Conservation (phyloP, 1,284 basidiomycete species). For the Trametes sp. region DNA sequence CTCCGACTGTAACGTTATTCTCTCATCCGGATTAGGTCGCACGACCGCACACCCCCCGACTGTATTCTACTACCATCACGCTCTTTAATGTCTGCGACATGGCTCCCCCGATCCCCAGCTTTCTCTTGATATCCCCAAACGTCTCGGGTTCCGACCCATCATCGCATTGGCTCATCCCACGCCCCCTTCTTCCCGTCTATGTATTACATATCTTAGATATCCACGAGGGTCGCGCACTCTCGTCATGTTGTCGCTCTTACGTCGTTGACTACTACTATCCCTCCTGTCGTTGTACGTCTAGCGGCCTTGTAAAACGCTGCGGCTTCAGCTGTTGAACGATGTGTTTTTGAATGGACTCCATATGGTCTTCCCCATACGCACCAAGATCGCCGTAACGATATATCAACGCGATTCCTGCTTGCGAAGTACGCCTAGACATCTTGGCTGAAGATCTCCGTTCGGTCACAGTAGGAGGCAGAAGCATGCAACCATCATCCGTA, state of each 20-base stretch:
- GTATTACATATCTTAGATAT: constrained; percentile 28
- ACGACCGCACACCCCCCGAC: constrained; percentile 15
- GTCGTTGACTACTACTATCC: constrained; percentile 21
- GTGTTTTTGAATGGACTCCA: not conserved
- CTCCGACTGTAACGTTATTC: constrained; percentile 27
- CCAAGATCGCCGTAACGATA: too few relatives aligned
- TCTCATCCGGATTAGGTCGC: constrained; percentile 14
- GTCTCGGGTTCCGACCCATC: constrained; percentile 10
- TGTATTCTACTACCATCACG: constrained; percentile 24
- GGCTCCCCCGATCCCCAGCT: constrained; percentile 1
- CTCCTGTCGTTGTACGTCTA: constrained; percentile 27
- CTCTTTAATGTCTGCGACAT: constrained; percentile 21
- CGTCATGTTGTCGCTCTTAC: constrained; percentile 15
- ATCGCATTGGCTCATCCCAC: constrained; percentile 20
- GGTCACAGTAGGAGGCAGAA: too few relatives aligned
- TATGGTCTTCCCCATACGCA: not conserved
- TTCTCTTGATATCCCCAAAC: constrained; percentile 4
- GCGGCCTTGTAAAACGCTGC: constrained; percentile 26
- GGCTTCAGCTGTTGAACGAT: constrained; percentile 10
- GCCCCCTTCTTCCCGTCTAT: constrained; percentile 4
- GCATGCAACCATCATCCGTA: too few relatives aligned
- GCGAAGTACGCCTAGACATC: too few relatives aligned
- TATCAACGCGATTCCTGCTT: too few relatives aligned
- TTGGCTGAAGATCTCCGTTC: too few relatives aligned
- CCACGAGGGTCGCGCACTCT: constrained; percentile 11